phyloP scores from a whole-genome alignment of 169 alveolate genomes.

The Eimeria praecox region DNA sequence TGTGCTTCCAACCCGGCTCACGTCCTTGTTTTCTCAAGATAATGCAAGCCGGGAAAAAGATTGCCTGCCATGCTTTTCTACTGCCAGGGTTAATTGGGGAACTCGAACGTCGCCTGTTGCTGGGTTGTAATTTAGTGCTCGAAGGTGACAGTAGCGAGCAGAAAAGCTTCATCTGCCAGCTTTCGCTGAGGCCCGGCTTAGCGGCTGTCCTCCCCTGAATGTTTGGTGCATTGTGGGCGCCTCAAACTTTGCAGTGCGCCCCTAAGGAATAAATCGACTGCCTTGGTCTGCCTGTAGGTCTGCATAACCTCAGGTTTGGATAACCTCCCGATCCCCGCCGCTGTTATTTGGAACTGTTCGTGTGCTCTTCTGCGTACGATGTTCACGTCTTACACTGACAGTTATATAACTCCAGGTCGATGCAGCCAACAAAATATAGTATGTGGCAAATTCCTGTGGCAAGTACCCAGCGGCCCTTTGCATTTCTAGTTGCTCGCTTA shows the following conservation, averaged over 20 bases:
- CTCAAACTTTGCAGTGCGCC: neutral
- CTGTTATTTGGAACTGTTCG: neutral
- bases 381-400: neutral
- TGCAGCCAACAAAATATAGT: neutral
- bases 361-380: neutral
- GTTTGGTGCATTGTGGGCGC: neutral
- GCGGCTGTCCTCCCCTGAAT: neutral
- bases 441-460: neutral
- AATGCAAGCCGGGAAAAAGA: neutral
- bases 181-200: neutral
- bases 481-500: neutral
- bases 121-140: neutral
- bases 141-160: neutral
- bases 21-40: conserved; percentile 61
- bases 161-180: neutral
- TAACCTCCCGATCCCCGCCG: neutral
- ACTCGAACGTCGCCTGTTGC: neutral
- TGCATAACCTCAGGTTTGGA: too few species aligned
- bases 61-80: neutral
- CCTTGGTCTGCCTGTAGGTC: neutral
- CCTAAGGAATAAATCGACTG: neutral
- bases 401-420: neutral
- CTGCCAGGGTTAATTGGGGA: neutral
- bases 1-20: conserved; percentile 65
- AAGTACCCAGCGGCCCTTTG: neutral